phyloP scores from a whole-genome alignment of 495 filamentous ascomycete genomes.

The Penicillium cataractarum region DNA sequence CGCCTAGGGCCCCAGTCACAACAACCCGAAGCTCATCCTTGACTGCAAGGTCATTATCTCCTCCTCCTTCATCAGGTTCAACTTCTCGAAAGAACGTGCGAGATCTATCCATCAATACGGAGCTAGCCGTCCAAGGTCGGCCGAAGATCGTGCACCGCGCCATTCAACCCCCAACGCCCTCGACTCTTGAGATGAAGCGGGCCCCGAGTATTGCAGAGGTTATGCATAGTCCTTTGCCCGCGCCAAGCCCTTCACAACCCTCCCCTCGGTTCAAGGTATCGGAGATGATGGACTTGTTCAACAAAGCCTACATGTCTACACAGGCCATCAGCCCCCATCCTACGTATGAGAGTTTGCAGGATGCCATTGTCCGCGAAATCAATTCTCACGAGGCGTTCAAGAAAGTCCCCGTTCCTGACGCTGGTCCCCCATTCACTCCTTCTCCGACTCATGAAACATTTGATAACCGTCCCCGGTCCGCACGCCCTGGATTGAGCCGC shows the following conservation, averaged over 20 bases:
- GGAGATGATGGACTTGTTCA: constrained; percentile 52
- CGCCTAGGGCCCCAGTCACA: constrained; percentile 12
- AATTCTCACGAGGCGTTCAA: constrained; percentile 54
- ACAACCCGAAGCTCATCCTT: constrained; percentile 22
- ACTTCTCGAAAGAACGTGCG: constrained; percentile 43
- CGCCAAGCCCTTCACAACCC: constrained; percentile 26
- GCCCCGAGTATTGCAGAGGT: constrained; percentile 50
- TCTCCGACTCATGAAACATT: constrained; percentile 32
- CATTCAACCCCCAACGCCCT: constrained; percentile 49
- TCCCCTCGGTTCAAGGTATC: constrained; percentile 37
- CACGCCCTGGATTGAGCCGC: constrained; percentile 22
- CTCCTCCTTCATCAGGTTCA: constrained; percentile 21
- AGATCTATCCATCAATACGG: constrained; percentile 49
- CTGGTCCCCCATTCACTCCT: constrained; percentile 44
- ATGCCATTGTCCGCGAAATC: constrained; percentile 52
- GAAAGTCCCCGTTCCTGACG: constrained; percentile 39
- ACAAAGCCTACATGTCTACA: constrained; percentile 40
- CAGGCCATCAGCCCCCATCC: constrained; percentile 39
- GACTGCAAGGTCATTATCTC: constrained; percentile 20
- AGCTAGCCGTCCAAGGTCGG: constrained; percentile 37
- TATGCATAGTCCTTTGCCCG: constrained; percentile 47
- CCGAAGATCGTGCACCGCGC: constrained; percentile 44
- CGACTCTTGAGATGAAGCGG: constrained; percentile 26
- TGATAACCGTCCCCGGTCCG: constrained; percentile 12
- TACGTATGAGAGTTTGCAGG: constrained; percentile 49